Percentiles rank a stretch among this genome's conserved stretches.
phyloP scores from a whole-genome alignment of 2,329 filamentous ascomycete species.

The Aplosporella prunicola region DNA sequence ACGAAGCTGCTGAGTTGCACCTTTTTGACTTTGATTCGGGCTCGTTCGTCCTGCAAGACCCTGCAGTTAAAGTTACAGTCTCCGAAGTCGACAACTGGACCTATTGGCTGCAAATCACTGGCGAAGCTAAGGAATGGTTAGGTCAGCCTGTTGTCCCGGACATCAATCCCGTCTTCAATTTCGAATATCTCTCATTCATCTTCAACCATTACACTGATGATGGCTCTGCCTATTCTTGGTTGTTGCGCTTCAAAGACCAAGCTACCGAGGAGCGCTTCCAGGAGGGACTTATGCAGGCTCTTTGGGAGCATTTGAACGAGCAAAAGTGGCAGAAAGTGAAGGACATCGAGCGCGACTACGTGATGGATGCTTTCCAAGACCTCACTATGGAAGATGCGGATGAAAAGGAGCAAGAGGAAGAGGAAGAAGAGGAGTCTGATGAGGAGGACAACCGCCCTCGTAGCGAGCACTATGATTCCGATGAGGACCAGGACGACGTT shows the following conservation, averaged over 20 bases:
- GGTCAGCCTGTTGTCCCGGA: slow-evolving; percentile 79
- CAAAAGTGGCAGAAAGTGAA: slow-evolving; percentile 90
- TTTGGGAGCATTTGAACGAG: slow-evolving; percentile 95
- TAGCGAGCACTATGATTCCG: slow-evolving; percentile 65
- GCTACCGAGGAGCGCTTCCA: slow-evolving; percentile 77
- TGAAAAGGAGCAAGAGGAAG: slow-evolving; percentile 44
- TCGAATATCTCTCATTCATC: slow-evolving; percentile 97
- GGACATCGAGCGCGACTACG: slow-evolving; percentile 86
- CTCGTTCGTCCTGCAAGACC: slow-evolving; percentile 73
- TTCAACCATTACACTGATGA: slow-evolving; percentile 93
- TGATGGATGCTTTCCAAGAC: slow-evolving; percentile 91
- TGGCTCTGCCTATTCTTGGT: slow-evolving; percentile 88
- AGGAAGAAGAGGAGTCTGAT: slow-evolving; percentile 44
- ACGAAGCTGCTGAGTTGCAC: slow-evolving; percentile 76
- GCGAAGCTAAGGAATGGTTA: slow-evolving; percentile 70
- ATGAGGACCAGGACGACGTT: slow-evolving; percentile 71
- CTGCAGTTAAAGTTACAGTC: slow-evolving; percentile 65
- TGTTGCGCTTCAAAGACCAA: slow-evolving; percentile 83
- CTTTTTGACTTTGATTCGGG: slow-evolving; percentile 85
- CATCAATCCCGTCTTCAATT: slow-evolving; percentile 97
- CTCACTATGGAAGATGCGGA: slow-evolving; percentile 77
- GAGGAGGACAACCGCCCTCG: slow-evolving; percentile 55
- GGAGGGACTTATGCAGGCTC: slow-evolving; percentile 83
- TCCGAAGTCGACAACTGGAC: slow-evolving; percentile 84
- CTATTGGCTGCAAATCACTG: slow-evolving; percentile 86